phyloP scores from a whole-genome alignment of 106 monocot species.

The Acorus gramineus region DNA sequence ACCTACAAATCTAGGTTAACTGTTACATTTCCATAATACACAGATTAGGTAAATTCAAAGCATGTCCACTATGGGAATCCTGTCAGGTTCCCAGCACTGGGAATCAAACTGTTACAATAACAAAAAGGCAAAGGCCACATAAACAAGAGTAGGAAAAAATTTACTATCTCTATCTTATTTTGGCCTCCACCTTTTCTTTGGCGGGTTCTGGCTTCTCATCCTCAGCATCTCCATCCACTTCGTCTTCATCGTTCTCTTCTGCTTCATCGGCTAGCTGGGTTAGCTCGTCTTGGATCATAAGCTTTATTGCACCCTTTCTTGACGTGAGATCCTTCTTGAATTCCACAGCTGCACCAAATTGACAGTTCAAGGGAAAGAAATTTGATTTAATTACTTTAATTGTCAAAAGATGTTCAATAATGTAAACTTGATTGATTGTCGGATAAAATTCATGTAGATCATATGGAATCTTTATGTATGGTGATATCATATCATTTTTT shows the following conservation, averaged over 20 bases:
- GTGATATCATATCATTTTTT: too few species aligned
- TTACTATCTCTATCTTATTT: not conserved
- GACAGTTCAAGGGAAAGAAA: not conserved
- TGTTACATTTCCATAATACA: too few species aligned
- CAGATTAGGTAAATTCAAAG: too few species aligned
- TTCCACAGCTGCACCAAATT: conserved; percentile 19
- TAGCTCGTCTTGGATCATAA: conserved; percentile 63
- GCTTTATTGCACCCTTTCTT: conserved; percentile 48
- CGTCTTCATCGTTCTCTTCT: conserved; percentile 34
- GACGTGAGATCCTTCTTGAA: conserved; percentile 55
- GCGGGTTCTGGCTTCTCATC: conserved; percentile 8
- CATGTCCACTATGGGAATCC: too few species aligned
- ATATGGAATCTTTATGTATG: too few species aligned
- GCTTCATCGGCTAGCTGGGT: conserved; percentile 52
- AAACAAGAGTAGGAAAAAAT: not conserved
- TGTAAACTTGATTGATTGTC: too few species aligned
- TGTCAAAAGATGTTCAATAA: too few species aligned
- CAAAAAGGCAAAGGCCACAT: not conserved
- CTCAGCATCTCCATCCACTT: conserved; percentile 26
- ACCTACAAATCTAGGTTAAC: too few species aligned
- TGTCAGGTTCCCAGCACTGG: too few species aligned
- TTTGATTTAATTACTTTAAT: not conserved
- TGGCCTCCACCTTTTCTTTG: conserved; percentile 16
- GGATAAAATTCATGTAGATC: too few species aligned
- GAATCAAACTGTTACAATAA: not conserved